Evolutionary conservation across 768 basidiomycete species (phyloP).

Genomic region (Naematelia aurantialba): DNA sequence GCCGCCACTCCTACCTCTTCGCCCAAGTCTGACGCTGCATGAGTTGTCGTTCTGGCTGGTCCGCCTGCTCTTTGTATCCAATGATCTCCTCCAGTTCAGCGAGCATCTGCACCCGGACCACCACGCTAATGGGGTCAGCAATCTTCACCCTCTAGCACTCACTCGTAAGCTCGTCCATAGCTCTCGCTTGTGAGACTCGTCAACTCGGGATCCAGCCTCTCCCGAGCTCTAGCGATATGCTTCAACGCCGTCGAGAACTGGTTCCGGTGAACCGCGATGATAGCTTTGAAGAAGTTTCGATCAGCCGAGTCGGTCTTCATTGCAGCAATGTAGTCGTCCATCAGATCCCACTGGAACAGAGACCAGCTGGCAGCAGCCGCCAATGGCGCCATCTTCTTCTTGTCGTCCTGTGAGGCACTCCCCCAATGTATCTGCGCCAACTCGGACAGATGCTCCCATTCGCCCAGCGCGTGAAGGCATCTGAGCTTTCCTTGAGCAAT

Average conservation of each 20-base stretch:
- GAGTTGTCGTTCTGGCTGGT: constrained; percentile 86
- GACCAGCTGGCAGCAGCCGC: constrained; percentile 98
- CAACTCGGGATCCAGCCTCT: constrained; percentile 83
- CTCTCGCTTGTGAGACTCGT: constrained; percentile 89
- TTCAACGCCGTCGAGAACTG: constrained; percentile 85
- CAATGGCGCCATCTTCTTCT: constrained; percentile 88
- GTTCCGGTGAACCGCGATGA: constrained; percentile 91
- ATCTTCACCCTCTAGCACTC: constrained; percentile 37
- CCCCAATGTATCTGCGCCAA: constrained; percentile 87
- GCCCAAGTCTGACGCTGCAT: constrained; percentile 95
- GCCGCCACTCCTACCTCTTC: constrained; percentile 63
- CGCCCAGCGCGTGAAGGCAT: constrained; percentile 92
- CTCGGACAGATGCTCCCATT: constrained; percentile 86
- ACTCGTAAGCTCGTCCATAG: constrained; percentile 97
- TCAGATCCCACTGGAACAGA: constrained; percentile 91
- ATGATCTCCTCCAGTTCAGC: constrained; percentile 98
- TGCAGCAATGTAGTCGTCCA: constrained; percentile 92
- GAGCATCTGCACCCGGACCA: constrained; percentile 97
- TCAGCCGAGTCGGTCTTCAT: constrained; percentile 93
- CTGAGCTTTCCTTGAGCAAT: constrained; percentile 87
- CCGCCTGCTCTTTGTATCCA: constrained; percentile 85
- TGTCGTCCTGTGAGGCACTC: constrained; percentile 74
- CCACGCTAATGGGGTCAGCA: constrained; percentile 58
- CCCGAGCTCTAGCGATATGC: constrained; percentile 89
- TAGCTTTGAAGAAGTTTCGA: constrained; percentile 91